These are phyloP conservation scores for Cubamyces sp. DNA, from an alignment of 768 basidiomycete genomes.

Conservation along the genomic window DNA sequence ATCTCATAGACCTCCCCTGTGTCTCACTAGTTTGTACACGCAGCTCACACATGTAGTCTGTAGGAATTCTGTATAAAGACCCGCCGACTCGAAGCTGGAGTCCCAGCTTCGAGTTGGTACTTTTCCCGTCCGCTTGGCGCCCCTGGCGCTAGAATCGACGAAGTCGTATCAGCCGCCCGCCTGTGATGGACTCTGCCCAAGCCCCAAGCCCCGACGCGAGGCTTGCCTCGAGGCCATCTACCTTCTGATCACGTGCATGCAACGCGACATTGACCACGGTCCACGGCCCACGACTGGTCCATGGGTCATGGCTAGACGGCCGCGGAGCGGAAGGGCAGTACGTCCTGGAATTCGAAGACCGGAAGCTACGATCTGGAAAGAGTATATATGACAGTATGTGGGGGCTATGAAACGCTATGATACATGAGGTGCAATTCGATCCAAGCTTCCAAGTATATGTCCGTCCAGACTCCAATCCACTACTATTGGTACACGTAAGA, in stretches of 20 bases:
- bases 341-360: neutral
- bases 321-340: no score
- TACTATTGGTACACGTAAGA: neutral
- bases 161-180: no score
- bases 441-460: neutral
- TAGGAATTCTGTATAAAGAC: no score
- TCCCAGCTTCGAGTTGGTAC: no score
- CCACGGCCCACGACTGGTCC: no score
- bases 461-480: neutral
- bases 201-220: slow-evolving; percentile 4
- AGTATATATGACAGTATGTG: slow-evolving; percentile 1
- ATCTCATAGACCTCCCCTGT: no score
- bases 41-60: no score
- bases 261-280: neutral
- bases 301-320: no score
- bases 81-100: no score
- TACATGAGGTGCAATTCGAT: neutral
- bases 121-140: no score
- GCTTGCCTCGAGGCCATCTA: slow-evolving; percentile 16
- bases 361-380: neutral
- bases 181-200: slow-evolving; percentile 12
- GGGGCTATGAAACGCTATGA: neutral
- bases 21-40: no score
- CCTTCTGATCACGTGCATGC: slow-evolving; percentile 7
- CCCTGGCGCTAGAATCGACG: no score